Base-by-base conservation (phyloP, 768 basidiomycete species). In the Suillus plorans region DNA sequence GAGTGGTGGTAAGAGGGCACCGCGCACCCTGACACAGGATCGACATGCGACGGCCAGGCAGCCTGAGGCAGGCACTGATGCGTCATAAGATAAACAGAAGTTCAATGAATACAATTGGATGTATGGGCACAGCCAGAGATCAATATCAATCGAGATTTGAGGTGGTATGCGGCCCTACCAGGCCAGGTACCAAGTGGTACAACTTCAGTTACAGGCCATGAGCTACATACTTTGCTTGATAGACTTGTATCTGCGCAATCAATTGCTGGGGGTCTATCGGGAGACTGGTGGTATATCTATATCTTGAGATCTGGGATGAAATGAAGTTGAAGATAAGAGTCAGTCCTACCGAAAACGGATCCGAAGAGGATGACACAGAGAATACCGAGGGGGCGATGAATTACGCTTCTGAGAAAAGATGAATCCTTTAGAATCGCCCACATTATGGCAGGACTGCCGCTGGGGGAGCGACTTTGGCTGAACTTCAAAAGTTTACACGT, bases 351-450 rank as follows among this genome's bases (percentile, higher is more conserved):
- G 39, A 28, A 12, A 59, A 42, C 5, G 57, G 57, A 28, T 41
- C 57, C 57, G 57, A 59, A 59, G 39, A 58, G 22, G 25, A 57
- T 20, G 36, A 5, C n/a, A 22, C 4, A 3, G 39, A 22, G 5
- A 57, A 25, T 9, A 58, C 57, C 57, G 57, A 59, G 57, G 57
- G 57, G 16, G 37, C 57, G 57, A 59, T 22, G 28, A 9, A 58
- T 1, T 18, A 20, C 10, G 10, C 18, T 9, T 18, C 8, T 31
- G 16, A 28, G 25, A 59, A 59, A 28, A 39, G 56, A 39, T 2
- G 37, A 25, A 41, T 18, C 16, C 16, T 58, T 25, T 25, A 39
- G 37, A 39, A 58, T 1, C 14, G 7, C 25, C 50, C 10, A 37
- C 36, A 37, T 37, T 31, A 14, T 52, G 25, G 14, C 14, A 18